Evolutionary conservation across 163 green algal genomes (phyloP), one percentile per base, ranked within the genome.

Genomic region (Scenedesmus sp.): DNA sequence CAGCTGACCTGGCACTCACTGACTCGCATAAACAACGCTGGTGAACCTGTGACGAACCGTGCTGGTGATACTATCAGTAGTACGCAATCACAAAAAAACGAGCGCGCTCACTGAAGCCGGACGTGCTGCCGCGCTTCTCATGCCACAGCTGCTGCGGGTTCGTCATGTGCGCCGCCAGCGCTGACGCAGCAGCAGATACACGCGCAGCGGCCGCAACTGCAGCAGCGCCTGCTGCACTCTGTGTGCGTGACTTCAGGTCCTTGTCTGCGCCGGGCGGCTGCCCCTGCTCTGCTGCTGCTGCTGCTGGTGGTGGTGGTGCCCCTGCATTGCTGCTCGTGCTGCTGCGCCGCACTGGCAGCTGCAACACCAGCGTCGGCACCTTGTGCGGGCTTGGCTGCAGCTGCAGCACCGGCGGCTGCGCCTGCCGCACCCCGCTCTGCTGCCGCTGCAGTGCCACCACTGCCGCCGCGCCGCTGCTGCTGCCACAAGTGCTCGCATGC

Each of bases 91-190:
- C 59, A 35, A 72, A 72, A 3, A 72, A 6, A 37, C 33, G 2
- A 20, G 5, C 40, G n/a, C 24, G 73, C 85, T 89, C 35, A 89
- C 85, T 90, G 70, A 79, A 73, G 72, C 85, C 85, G 49, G 85
- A 16, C 30, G 85, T 56, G 49, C 85, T 90, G 40, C 85, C 85
- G 9, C 85, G 85, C 85, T 91, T 91, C 37, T 86, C 76, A 51
- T 81, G 51, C 86, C 86, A 91, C 76, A 91, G 86, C 86, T 91
- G 86, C 76, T 91, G 73, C 30, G 86, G 86, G 51, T 91, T 86
- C 0, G 86, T 91, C 86, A 91, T 91, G 46, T 91, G 86, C 7
- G 86, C 86, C 9, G 86, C 86, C 76, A 91, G 86, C 37, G 86
- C 86, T 24, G 76, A 86, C 30, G 86, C 86, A 61, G 86, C 86